phyloP scores from a whole-genome alignment of 2,329 filamentous ascomycete genomes.

The Beauveria brongniartii region DNA sequence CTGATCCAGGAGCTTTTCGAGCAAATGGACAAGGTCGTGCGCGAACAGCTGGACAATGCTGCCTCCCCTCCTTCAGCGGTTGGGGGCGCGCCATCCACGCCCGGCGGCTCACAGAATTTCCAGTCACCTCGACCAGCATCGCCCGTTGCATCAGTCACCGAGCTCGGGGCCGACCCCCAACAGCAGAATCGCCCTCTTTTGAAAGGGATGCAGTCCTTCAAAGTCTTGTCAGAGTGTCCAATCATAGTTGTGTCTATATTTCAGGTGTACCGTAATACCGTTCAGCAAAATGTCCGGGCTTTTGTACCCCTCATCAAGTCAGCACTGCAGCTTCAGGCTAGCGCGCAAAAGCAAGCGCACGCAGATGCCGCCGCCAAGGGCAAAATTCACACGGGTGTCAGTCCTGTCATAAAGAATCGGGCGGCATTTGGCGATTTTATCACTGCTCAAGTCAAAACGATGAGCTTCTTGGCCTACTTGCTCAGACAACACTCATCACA shows the following conservation, averaged over 20 bases:
- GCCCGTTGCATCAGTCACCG: constrained; percentile 68
- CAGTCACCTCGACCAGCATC: constrained; percentile 87
- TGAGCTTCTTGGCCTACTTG: constrained; percentile 95
- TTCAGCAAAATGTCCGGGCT: constrained; percentile 75
- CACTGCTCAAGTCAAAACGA: constrained; percentile 96
- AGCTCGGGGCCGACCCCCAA: constrained; percentile 72
- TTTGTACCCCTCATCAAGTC: constrained; percentile 93
- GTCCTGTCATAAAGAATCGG: constrained; percentile 85
- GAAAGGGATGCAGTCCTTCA: constrained; percentile 98
- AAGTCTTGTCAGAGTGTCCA: constrained; percentile 92
- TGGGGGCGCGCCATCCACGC: constrained; percentile 56
- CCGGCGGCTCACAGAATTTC: constrained; percentile 60
- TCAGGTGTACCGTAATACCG: constrained; percentile 77
- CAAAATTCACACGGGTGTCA: constrained; percentile 85
- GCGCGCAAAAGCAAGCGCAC: constrained; percentile 88
- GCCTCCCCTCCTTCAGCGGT: constrained; percentile 44
- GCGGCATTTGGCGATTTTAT: constrained; percentile 96
- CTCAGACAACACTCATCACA: constrained; percentile 82
- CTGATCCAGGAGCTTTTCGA: constrained; percentile 95
- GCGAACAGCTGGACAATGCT: constrained; percentile 84
- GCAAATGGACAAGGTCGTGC: constrained; percentile 89
- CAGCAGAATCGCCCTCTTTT: constrained; percentile 73
- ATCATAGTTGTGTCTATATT: constrained; percentile 99
- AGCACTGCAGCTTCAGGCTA: constrained; percentile 80
- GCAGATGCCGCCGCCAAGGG: constrained; percentile 70